Base-by-base conservation (phyloP, 495 filamentous ascomycete species). In the Tricharina praecox region DNA sequence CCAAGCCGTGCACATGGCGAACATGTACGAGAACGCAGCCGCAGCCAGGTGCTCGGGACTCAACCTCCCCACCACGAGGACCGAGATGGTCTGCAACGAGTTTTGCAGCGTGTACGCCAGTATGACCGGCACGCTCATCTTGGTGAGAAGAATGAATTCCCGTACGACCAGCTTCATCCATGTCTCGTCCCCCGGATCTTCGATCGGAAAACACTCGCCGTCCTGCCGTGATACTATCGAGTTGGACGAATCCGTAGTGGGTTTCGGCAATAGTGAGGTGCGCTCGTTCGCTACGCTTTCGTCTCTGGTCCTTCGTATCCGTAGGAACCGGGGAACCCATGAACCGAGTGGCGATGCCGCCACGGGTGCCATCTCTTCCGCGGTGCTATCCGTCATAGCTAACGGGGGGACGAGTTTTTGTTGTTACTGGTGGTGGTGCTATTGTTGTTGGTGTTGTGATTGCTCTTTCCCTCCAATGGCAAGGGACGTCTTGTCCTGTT, bases 11-110 rank as follows among this genome's bases (percentile, higher is more conserved):
- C 82, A 76, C 79, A 85, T 82, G 33, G 87, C 87, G 52, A 93
- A 95, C 87, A 93, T 87, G 64, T 88, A 84, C 0, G 81, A 80
- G 63, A 93, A 93, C 7, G 87, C 85, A 4, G 82, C 79, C 0
- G 81, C 81, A 1, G 86, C 81, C 7, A 95, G 67, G 16, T 84
- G 76, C 60, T 88, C 77, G 0, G 87, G 82, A 1, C 79, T 85
- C 7, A 83, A 67, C 8, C 84, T 76, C 18, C 87, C 87, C 16
- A 85, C 83, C 13, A 93, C 78, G 24, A 94, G 64, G 3, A 93
- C 81, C 0, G 85, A 90, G 16, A 81, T 60, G 0, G 86, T 93
- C 62, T 94, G 86, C 0, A 94, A 68, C 13, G 81, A 86, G 62
- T 86, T 93, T 58, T 94, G 86, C 4, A 94, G 71, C 0, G 80